These are phyloP conservation scores for Myochromella boudieri DNA, from an alignment of 768 basidiomycete genomes.

Conservation along the genomic window DNA sequence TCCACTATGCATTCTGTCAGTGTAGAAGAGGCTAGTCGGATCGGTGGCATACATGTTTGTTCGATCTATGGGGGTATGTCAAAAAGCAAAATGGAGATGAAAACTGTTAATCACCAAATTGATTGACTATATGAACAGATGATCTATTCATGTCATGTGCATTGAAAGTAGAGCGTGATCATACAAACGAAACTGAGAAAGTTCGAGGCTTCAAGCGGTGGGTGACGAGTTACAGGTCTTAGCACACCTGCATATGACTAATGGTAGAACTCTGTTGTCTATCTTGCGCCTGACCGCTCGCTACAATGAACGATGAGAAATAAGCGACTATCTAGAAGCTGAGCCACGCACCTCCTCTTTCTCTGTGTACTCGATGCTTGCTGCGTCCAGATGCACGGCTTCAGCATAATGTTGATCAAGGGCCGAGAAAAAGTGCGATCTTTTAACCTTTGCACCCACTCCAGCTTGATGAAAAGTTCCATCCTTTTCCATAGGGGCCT, in stretches of 20 bases:
- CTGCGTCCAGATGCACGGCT: constrained; percentile 51
- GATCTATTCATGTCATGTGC: constrained; percentile 5
- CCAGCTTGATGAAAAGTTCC: constrained; percentile 44
- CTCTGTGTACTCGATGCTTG: constrained; percentile 43
- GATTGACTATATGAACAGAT: constrained; percentile 36
- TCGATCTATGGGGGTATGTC: constrained; percentile 36
- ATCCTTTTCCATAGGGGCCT: constrained; percentile 16
- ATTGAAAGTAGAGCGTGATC: constrained; percentile 17
- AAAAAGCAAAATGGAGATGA: background rate
- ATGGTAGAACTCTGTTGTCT: constrained; percentile 46
- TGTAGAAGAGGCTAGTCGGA: background rate
- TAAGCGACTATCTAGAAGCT: background rate
- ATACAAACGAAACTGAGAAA: constrained; percentile 44
- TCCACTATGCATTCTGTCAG: constrained; percentile 31
- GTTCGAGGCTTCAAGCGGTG: background rate
- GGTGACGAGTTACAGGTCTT: background rate
- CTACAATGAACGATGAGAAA: constrained; percentile 20
- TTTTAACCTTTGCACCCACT: constrained; percentile 34
- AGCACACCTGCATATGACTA: constrained; percentile 47
- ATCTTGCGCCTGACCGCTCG: constrained; percentile 47
- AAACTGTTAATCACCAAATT: constrained; percentile 38
- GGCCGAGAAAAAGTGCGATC: constrained; percentile 47
- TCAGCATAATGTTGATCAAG: constrained; percentile 45
- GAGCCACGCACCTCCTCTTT: constrained; percentile 43
- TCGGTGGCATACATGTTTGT: constrained; percentile 48